Evolutionary conservation across 2,329 filamentous ascomycete species (phyloP).

Genomic region (Botrytis pseudocinerea): DNA sequence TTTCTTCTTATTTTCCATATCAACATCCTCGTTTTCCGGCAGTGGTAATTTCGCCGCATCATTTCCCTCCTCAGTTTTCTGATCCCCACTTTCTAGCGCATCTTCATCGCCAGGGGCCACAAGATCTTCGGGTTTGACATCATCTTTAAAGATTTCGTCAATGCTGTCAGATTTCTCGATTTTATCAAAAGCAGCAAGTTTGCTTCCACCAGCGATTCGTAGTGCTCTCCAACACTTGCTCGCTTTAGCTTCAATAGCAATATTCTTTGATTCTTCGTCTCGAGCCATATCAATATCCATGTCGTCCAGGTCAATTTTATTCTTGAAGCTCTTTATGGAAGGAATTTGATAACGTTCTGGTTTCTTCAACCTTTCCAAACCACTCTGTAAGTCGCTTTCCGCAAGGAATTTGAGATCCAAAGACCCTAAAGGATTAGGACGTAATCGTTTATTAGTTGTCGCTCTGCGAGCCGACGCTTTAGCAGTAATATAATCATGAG

Average conservation of each 20-base stretch:
- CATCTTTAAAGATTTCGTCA: constrained; percentile 56
- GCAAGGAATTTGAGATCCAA: constrained; percentile 77
- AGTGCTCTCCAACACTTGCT: constrained; percentile 91
- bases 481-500: constrained; percentile 68
- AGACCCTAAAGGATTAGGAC: constrained; percentile 68
- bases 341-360: constrained; percentile 66
- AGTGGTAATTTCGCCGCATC: constrained; percentile 25
- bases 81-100: constrained; percentile 42
- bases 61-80: constrained; percentile 1
- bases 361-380: constrained; percentile 70
- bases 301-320: constrained; percentile 74
- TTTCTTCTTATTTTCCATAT: constrained; percentile 13
- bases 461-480: constrained; percentile 64
- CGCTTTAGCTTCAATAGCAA: constrained; percentile 68
- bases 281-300: constrained; percentile 83
- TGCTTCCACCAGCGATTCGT: constrained; percentile 72
- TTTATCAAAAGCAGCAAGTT: constrained; percentile 79
- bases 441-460: constrained; percentile 70
- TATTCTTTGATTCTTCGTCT: constrained; percentile 57
- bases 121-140: constrained; percentile 42
- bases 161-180: constrained; percentile 80
- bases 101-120: constrained; percentile 41
- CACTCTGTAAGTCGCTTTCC: constrained; percentile 60
- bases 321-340: constrained; percentile 67
- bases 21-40: not conserved